Base-by-base conservation (phyloP, 1,139 yeast species). In the Ogataea hybrid region DNA sequence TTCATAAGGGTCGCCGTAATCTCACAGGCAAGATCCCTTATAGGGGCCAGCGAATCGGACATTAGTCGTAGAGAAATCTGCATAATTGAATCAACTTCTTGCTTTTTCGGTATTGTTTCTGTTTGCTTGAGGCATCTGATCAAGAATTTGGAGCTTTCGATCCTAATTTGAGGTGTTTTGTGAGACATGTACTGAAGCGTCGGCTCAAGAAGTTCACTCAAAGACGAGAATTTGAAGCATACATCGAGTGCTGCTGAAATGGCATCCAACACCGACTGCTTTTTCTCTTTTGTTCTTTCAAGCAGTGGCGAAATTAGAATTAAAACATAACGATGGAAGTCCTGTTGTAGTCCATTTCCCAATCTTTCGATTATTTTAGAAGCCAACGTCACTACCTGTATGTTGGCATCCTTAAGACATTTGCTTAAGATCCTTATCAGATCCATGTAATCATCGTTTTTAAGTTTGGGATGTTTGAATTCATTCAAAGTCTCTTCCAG, bases 271-370 rank as follows among this genome's bases (percentile, higher is more conserved):
- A 88, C 94, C 2, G 83, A 68, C 11, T 78, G 82, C 57, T 92
- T 92, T 68, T 86, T 88, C 61, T 92, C 98, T 58, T 89, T 90
- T n/a, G 88, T 78, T 54, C 97, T 74, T 51, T 89, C 97, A 34
- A 92, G 65, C 49, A 86, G 66, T 0, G 95, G 83, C 0, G 69
- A 66, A 12, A 88, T 65, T 2, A 88, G 71, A 1, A 73, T 56
- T 0, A 69, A 50, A 35, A 73, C 73, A 60, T 87, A 88, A 50
- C 68, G 70, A 35, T 69, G 68, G 64, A 85, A 82, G 22, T 68
- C 63, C 2, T 58, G 51, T 39, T 84, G 74, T 38, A 90, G 69
- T 0, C 95, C 96, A 31, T 71, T 73, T 1, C 88, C 86, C 29
- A 92, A 61, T 33, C 67, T 65, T 43, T 75, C 79, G 16, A 84